Evolutionary conservation across 208 protist genomes (phyloP).

Genomic region (Perkinsela sp.): DNA sequence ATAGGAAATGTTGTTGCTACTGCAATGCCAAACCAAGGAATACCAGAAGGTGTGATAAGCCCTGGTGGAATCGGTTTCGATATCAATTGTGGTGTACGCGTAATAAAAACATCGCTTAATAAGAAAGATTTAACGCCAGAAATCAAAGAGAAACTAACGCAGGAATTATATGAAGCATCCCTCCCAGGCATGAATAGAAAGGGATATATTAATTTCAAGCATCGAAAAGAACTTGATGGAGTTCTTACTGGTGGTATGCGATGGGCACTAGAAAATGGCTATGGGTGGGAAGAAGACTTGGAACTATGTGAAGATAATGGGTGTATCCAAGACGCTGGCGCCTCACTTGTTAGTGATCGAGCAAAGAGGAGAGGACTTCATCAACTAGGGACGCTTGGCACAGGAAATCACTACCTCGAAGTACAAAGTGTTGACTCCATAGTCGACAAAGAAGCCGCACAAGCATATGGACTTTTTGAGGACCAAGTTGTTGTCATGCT

Average conservation of each 20-base stretch:
- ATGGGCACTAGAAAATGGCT: constrained; percentile 34
- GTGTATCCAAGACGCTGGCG: constrained; percentile 22
- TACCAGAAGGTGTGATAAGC: constrained; percentile 31
- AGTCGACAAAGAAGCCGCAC: constrained; percentile 23
- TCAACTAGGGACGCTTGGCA: constrained; percentile 55
- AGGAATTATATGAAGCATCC: constrained; percentile 43
- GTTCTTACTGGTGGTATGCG: constrained; percentile 43
- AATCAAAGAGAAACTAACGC: constrained; percentile 1
- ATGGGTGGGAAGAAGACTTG: constrained; percentile 54
- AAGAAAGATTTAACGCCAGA: constrained; percentile 18
- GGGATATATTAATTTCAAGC: constrained; percentile 24
- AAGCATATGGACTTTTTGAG: constrained; percentile 28
- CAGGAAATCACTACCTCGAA: constrained; percentile 59
- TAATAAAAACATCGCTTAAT: constrained; percentile 44
- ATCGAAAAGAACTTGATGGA: constrained; percentile 12
- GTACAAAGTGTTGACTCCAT: constrained; percentile 48
- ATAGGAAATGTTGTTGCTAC: constrained; percentile 74
- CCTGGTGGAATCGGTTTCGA: constrained; percentile 59
- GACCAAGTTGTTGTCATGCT: constrained; percentile 43
- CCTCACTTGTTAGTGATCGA: constrained; percentile 16
- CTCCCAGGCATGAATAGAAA: constrained; percentile 43
- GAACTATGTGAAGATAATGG: constrained; percentile 53
- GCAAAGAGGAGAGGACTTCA: constrained; percentile 43
- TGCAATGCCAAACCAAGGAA: constrained; percentile 21
- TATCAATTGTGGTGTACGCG: constrained; percentile 74